Evolutionary conservation across 1,284 basidiomycete genomes (phyloP).

Genomic region (Rugosomyces carneus): DNA sequence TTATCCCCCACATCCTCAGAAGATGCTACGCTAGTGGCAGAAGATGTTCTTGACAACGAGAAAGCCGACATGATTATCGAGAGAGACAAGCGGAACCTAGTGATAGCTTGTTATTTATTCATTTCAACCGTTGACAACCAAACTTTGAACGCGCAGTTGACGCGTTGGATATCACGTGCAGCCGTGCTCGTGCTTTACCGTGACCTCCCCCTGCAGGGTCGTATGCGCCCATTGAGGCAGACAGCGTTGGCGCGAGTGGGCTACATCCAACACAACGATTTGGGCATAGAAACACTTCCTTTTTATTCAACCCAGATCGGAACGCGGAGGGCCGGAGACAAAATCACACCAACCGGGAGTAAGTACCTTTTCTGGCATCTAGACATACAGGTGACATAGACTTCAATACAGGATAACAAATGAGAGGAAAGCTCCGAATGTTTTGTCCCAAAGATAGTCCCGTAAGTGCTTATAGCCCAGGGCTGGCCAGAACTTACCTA

Average conservation of each 20-base stretch:
- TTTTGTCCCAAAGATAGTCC: too few relatives aligned
- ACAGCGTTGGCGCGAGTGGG: neutral
- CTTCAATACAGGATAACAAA: too few relatives aligned
- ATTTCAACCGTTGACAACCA: slow-evolving; percentile 19
- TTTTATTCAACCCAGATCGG: too few relatives aligned
- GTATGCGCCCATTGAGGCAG: neutral
- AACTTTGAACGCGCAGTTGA: slow-evolving; percentile 18
- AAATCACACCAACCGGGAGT: neutral
- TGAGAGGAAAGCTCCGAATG: too few relatives aligned
- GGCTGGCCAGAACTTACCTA: too few relatives aligned
- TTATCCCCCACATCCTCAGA: slow-evolving; percentile 30
- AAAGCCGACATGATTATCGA: slow-evolving; percentile 13
- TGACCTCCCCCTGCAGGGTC: too few relatives aligned
- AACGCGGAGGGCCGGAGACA: too few relatives aligned
- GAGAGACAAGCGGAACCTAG: slow-evolving; percentile 15
- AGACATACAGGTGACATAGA: too few relatives aligned
- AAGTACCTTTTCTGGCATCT: too few relatives aligned
- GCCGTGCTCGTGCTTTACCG: slow-evolving; percentile 4
- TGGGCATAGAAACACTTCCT: too few relatives aligned
- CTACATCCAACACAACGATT: neutral
- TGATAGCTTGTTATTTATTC: slow-evolving; percentile 22
- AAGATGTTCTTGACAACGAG: slow-evolving; percentile 41
- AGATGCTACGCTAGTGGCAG: slow-evolving; percentile 38
- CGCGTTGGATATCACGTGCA: slow-evolving; percentile 19
- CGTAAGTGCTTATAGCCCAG: too few relatives aligned